These are phyloP conservation scores for Vigna unguiculata DNA, from an alignment of 306 rosid species.

Conservation along the genomic window DNA sequence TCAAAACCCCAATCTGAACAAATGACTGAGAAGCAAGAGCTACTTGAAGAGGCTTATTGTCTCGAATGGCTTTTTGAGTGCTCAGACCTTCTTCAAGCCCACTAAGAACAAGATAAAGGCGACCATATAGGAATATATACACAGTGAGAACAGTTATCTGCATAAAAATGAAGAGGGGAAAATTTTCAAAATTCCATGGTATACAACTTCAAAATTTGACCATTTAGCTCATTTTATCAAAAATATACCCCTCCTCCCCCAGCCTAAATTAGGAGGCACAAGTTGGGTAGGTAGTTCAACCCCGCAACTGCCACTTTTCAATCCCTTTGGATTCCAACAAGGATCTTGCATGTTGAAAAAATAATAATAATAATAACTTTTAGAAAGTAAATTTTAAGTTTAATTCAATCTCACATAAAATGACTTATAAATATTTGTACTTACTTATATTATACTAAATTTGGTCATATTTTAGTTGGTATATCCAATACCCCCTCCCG, in stretches of 20 bases:
- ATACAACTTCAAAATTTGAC: conserved; percentile 12
- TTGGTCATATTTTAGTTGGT: no score
- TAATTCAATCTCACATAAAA: no score
- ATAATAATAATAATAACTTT: neutral
- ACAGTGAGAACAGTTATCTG: conserved; percentile 63
- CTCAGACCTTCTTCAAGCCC: conserved; percentile 62
- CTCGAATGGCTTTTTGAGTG: conserved; percentile 50
- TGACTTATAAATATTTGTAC: no score
- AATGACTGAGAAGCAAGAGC: conserved; percentile 62
- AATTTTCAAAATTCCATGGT: conserved; percentile 25
- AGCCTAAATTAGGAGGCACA: neutral
- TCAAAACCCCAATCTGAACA: conserved; percentile 58
- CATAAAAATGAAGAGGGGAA: conserved; percentile 27
- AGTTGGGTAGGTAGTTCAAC: neutral
- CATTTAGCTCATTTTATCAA: neutral
- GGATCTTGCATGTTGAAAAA: neutral
- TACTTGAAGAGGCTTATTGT: conserved; percentile 64
- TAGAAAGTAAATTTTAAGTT: no score
- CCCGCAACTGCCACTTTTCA: conserved; percentile 23
- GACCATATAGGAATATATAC: conserved; percentile 60
- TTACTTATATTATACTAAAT: no score
- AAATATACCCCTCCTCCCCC: neutral
- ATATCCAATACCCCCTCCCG: no score
- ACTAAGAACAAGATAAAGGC: conserved; percentile 61
- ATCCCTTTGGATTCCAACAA: conserved; percentile 18